Evolutionary conservation across 148 eudicot species (phyloP).

Genomic region (Persicaria maculosa): DNA sequence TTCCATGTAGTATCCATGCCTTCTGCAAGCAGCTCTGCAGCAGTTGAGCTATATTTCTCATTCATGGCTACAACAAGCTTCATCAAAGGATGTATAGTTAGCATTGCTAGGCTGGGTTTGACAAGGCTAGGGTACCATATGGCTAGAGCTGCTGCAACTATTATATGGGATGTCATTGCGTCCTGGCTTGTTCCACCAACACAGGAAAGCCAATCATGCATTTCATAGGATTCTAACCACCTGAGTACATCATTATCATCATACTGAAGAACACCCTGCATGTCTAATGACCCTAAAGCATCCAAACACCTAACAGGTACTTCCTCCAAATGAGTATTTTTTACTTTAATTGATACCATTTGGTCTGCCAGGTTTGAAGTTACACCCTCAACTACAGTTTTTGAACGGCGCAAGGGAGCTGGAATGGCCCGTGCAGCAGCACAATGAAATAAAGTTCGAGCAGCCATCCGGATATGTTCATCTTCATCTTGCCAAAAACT

Average conservation of each 20-base stretch:
- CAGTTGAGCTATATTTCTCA: conserved; percentile 81
- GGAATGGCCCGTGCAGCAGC: conserved; percentile 96
- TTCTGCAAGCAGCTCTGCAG: conserved; percentile 95
- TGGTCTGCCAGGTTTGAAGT: conserved; percentile 18
- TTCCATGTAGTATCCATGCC: conserved; percentile 99
- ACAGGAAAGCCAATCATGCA: conserved; percentile 93
- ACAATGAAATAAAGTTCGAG: conserved; percentile 90
- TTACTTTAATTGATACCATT: conserved; percentile 20
- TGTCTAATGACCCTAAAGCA: conserved; percentile 20
- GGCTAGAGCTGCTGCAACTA: conserved; percentile 91
- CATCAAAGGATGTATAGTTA: conserved; percentile 66
- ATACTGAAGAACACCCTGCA: conserved; percentile 22
- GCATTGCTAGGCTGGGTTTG: conserved; percentile 61
- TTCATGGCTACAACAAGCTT: conserved; percentile 95
- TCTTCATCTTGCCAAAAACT: conserved; percentile 98
- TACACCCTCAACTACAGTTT: conserved; percentile 23
- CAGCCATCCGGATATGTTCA: conserved; percentile 94
- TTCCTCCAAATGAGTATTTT: conserved; percentile 17
- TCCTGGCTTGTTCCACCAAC: conserved; percentile 95
- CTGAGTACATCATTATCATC: conserved; percentile 48
- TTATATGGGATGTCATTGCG: conserved; percentile 90
- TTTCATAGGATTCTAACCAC: conserved; percentile 90
- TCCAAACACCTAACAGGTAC: conserved; percentile 15
- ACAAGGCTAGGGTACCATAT: conserved; percentile 97
- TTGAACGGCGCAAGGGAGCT: conserved; percentile 46